Evolutionary conservation across 2,329 filamentous ascomycete species (phyloP).

Genomic region (Zasmidium angulare): DNA sequence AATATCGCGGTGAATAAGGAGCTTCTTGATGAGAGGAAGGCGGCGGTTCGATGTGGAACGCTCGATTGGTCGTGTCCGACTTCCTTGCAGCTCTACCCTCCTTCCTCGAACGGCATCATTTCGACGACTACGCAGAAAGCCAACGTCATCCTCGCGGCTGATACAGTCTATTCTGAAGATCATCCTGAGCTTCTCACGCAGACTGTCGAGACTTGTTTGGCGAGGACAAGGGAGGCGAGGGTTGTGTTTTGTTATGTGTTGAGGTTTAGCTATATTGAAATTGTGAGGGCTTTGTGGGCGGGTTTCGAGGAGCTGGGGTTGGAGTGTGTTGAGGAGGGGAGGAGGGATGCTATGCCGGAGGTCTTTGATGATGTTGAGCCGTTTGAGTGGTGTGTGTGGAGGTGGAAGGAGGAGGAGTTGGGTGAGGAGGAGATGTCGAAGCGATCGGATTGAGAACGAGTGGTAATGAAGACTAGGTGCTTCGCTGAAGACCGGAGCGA

Average conservation of each 20-base stretch:
- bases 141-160: slow-evolving; percentile 42
- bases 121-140: slow-evolving; percentile 30
- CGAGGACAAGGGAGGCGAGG: slow-evolving; percentile 29
- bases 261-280: slow-evolving; percentile 44
- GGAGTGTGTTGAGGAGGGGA: slow-evolving; percentile 37
- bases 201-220: slow-evolving; percentile 40
- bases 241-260: slow-evolving; percentile 42
- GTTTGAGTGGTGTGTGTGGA: slow-evolving; percentile 41
- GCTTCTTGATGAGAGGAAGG: slow-evolving; percentile 11
- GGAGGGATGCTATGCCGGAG: slow-evolving; percentile 29
- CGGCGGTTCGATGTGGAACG: slow-evolving; percentile 26
- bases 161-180: slow-evolving; percentile 44
- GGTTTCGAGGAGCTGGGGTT: slow-evolving; percentile 39
- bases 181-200: slow-evolving; percentile 41
- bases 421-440: too few relatives aligned
- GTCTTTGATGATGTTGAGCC: slow-evolving; percentile 39
- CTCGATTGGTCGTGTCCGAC: slow-evolving; percentile 41
- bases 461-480: too few relatives aligned
- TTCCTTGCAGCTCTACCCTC: slow-evolving; percentile 7
- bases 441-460: too few relatives aligned
- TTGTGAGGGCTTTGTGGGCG: slow-evolving; percentile 44
- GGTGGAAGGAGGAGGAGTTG: slow-evolving; percentile 31
- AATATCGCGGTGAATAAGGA: slow-evolving; percentile 37
- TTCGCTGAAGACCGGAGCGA: too few relatives aligned
- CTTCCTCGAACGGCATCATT: neutral